Conservation (phyloP, 352 stramenopile species). For the Elongisporangium anandrum region DNA sequence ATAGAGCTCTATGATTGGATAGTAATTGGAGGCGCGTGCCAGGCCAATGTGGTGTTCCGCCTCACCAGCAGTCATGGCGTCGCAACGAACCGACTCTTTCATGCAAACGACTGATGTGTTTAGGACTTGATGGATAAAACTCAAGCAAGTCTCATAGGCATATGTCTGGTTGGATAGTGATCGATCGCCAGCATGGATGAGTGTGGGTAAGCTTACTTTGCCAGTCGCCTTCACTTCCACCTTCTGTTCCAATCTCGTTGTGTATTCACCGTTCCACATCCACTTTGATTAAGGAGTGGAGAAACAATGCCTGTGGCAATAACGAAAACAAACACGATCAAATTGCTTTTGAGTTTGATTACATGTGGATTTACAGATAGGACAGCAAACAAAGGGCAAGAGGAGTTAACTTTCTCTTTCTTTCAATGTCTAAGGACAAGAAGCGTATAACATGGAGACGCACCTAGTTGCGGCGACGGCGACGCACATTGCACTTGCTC, state of each 20-base stretch:
- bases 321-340: too few species aligned
- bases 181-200: not conserved
- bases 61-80: not conserved
- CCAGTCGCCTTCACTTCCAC: too few species aligned
- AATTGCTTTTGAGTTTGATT: too few species aligned
- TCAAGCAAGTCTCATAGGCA: not conserved
- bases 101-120: not conserved
- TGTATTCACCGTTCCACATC: too few species aligned
- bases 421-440: too few species aligned
- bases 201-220: not conserved
- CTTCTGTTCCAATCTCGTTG: not conserved
- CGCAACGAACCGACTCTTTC: not conserved
- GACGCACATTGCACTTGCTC: constrained; percentile 1
- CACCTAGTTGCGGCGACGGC: not conserved
- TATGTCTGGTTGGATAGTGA: not conserved
- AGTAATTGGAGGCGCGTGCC: not conserved
- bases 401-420: too few species aligned
- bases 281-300: too few species aligned
- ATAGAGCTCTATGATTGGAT: not conserved
- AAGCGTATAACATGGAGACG: not conserved
- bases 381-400: too few species aligned
- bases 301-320: too few species aligned
- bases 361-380: too few species aligned
- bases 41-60: not conserved
- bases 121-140: not conserved